Percentiles rank a stretch among this genome's conserved stretches.
Evolutionary conservation across 257 asterid genomes (phyloP).

Genomic region (Catharanthus roseus): DNA sequence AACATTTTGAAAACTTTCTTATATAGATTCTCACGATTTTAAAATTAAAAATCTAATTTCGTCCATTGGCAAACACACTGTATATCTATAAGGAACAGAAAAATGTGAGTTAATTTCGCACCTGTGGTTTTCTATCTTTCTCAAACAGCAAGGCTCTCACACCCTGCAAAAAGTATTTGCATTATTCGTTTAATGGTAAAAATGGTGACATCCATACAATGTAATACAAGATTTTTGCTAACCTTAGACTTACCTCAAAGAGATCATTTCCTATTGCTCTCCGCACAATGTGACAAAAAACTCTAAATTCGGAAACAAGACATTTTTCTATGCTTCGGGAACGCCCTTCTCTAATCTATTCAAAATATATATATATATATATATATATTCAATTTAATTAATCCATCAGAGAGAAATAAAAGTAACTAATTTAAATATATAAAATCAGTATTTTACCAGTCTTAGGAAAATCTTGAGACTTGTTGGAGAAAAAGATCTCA

Average conservation of each 20-base stretch:
- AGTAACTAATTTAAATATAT: background rate
- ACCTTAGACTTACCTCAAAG: slow-evolving; percentile 11
- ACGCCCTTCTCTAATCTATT: slow-evolving; percentile 22
- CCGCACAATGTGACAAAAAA: slow-evolving; percentile 4
- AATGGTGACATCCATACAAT: background rate
- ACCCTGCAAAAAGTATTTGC: slow-evolving; percentile 15
- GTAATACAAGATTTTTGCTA: no score
- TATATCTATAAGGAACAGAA: no score
- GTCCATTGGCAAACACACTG: no score
- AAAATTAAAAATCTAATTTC: no score
- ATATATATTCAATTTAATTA: no score
- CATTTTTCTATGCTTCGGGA: slow-evolving; percentile 3
- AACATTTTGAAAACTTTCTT: no score
- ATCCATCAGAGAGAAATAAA: background rate
- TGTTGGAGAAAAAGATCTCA: slow-evolving; percentile 22
- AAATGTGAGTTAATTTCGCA: no score
- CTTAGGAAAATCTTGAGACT: slow-evolving; percentile 20
- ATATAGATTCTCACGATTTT: no score
- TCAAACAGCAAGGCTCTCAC: slow-evolving; percentile 12
- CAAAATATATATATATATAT: no score
- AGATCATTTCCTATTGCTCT: slow-evolving; percentile 10
- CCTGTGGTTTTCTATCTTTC: slow-evolving; percentile 16
- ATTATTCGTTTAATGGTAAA: background rate
- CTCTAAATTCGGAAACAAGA: slow-evolving; percentile 14
- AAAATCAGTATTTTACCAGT: slow-evolving; percentile 1